phyloP scores from a whole-genome alignment of 805 yeast genomes.

The Nakazawaea wyomingensis region DNA sequence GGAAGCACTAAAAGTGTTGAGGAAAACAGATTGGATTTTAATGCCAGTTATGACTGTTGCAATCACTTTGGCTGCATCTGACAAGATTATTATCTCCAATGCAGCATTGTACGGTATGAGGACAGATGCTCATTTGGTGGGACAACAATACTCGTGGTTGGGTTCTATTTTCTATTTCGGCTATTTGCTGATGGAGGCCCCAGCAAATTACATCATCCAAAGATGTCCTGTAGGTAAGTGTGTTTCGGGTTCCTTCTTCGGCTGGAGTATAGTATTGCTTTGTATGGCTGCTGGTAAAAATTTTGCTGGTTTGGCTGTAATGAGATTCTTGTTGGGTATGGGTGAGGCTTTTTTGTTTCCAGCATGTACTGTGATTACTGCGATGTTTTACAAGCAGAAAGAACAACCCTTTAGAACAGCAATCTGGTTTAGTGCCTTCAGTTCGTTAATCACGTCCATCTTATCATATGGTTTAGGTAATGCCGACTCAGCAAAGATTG shows the following conservation, averaged over 20 bases:
- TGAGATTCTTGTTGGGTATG: constrained; percentile 30
- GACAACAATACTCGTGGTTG: constrained; percentile 46
- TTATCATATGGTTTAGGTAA: constrained; percentile 28
- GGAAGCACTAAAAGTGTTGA: too few relatives aligned
- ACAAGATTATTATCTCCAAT: constrained; percentile 36
- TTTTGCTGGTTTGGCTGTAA: constrained; percentile 29
- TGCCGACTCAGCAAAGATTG: constrained; percentile 15
- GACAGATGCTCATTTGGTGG: constrained; percentile 32
- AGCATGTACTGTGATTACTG: constrained; percentile 25
- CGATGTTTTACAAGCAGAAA: constrained; percentile 26
- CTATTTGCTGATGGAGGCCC: constrained; percentile 53
- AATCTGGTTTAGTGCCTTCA: constrained; percentile 21
- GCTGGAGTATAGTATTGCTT: constrained; percentile 32
- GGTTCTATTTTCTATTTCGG: constrained; percentile 64
- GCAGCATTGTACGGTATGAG: constrained; percentile 43
- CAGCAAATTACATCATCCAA: constrained; percentile 35
- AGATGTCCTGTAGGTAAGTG: constrained; percentile 28
- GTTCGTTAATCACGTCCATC: constrained; percentile 22
- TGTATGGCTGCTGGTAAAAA: constrained; percentile 29
- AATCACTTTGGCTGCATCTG: constrained; percentile 28
- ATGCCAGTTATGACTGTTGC: constrained; percentile 25
- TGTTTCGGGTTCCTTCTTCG: too few relatives aligned
- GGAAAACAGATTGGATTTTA: constrained; percentile 30
- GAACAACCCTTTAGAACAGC: constrained; percentile 30
- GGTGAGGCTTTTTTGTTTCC: constrained; percentile 32